Evolutionary conservation across 345 rosid genomes (phyloP).

Genomic region (Angophora floribunda): DNA sequence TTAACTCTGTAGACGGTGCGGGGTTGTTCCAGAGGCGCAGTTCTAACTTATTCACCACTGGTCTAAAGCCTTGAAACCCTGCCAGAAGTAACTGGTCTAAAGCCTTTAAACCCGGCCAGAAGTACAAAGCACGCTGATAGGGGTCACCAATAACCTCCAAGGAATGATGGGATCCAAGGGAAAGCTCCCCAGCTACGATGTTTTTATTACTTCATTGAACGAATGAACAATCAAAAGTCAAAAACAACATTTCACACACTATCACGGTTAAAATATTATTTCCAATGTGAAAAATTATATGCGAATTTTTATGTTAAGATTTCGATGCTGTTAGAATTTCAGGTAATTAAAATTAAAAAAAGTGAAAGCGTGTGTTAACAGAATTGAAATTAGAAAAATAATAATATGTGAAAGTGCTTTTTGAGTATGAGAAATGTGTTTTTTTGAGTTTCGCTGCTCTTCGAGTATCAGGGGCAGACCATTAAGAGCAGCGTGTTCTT

Average conservation of each 20-base stretch:
- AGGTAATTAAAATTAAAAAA: not conserved
- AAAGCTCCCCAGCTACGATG: not conserved
- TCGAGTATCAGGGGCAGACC: too few species aligned
- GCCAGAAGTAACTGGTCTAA: not conserved
- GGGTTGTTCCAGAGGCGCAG: not conserved
- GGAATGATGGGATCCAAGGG: not conserved
- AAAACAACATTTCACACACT: not conserved
- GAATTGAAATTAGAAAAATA: not conserved
- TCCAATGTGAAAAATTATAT: too few species aligned
- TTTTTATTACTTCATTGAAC: not conserved
- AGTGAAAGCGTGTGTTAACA: not conserved
- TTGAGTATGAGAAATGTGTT: not conserved
- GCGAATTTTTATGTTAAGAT: not conserved
- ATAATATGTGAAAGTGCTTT: not conserved
- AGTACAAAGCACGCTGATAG: not conserved
- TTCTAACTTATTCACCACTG: not conserved
- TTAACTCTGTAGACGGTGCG: not conserved
- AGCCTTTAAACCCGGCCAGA: not conserved
- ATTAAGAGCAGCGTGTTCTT: too few species aligned
- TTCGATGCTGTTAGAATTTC: not conserved
- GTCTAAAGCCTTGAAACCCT: too few species aligned
- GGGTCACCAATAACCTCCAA: not conserved
- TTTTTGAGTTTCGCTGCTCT: not conserved
- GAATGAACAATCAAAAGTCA: not conserved
- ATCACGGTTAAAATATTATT: not conserved